These are phyloP conservation scores for Jaenimonas drosophilae DNA, from an alignment of 208 protist species.

Conservation along the genomic window DNA sequence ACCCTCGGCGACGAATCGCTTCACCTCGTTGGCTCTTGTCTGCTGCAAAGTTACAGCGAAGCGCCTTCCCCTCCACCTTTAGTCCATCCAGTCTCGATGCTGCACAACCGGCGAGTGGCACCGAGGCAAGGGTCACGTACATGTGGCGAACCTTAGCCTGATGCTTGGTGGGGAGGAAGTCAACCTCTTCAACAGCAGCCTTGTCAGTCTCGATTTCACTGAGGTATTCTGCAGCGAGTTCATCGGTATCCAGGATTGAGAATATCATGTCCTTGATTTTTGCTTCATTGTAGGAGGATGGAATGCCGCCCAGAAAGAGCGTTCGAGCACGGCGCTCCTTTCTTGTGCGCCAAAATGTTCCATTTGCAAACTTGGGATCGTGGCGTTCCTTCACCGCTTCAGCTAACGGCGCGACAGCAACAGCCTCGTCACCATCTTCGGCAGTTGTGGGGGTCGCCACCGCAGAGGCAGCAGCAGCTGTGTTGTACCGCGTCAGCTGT, in stretches of 20 bases:
- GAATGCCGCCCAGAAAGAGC: slow-evolving; percentile 79
- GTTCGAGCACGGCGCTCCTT: slow-evolving; percentile 72
- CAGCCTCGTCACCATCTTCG: neutral
- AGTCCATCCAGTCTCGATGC: slow-evolving; percentile 42
- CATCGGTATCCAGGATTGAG: slow-evolving; percentile 31
- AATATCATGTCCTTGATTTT: slow-evolving; percentile 62
- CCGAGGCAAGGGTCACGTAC: slow-evolving; percentile 63
- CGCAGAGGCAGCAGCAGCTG: slow-evolving; percentile 5
- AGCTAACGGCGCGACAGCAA: neutral
- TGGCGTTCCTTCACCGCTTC: slow-evolving; percentile 22
- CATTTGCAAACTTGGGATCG: slow-evolving; percentile 73
- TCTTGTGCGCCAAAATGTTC: slow-evolving; percentile 77
- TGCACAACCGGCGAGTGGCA: slow-evolving; percentile 32
- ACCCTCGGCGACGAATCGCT: slow-evolving; percentile 46
- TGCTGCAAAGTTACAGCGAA: slow-evolving; percentile 81
- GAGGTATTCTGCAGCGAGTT: slow-evolving; percentile 14
- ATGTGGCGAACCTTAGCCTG: slow-evolving; percentile 52
- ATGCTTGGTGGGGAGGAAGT: slow-evolving; percentile 52
- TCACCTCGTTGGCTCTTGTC: slow-evolving; percentile 70
- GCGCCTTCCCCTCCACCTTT: slow-evolving; percentile 21
- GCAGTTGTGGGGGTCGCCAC: neutral
- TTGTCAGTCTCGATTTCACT: slow-evolving; percentile 8
- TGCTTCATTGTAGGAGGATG: slow-evolving; percentile 25
- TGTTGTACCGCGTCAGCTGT: slow-evolving; percentile 37
- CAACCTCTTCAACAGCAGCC: slow-evolving; percentile 51